phyloP scores from a whole-genome alignment of 2,329 filamentous ascomycete species.

The Elsinoe batatas region DNA sequence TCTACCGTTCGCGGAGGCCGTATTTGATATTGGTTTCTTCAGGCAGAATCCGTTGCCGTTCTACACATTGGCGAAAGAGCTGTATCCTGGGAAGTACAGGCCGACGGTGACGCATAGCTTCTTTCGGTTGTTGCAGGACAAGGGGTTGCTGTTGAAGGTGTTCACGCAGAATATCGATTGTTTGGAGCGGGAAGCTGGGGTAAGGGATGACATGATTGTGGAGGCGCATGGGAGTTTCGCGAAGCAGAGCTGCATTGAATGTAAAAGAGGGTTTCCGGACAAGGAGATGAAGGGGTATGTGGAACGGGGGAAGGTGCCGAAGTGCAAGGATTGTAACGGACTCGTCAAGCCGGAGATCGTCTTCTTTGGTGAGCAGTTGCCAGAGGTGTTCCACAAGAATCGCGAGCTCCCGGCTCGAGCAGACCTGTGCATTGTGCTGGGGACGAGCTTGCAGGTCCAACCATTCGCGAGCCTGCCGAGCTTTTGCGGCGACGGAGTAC shows the following conservation, averaged over 20 bases:
- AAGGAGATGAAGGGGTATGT: conserved; percentile 65
- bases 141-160: conserved; percentile 68
- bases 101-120: conserved; percentile 89
- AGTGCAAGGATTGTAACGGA: conserved; percentile 61
- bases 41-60: conserved; percentile 75
- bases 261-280: conserved; percentile 60
- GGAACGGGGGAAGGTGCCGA: conserved; percentile 56
- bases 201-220: conserved; percentile 70
- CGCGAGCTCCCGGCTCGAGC: conserved; percentile 48
- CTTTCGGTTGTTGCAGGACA: conserved; percentile 68
- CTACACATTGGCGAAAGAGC: conserved; percentile 81
- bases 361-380: conserved; percentile 76
- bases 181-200: conserved; percentile 76
- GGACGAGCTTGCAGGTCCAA: conserved; percentile 77
- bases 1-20: conserved; percentile 79
- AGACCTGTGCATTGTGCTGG: conserved; percentile 75
- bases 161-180: conserved; percentile 99
- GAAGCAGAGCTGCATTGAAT: conserved; percentile 83
- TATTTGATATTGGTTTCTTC: conserved; percentile 92
- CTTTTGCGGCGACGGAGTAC: conserved; percentile 51
- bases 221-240: conserved; percentile 96
- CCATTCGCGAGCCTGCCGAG: conserved; percentile 77
- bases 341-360: conserved; percentile 91
- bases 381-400: conserved; percentile 54
- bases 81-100: conserved; percentile 81